Conservation (phyloP, 257 asterid genomes). For the Solanum microdontum region DNA sequence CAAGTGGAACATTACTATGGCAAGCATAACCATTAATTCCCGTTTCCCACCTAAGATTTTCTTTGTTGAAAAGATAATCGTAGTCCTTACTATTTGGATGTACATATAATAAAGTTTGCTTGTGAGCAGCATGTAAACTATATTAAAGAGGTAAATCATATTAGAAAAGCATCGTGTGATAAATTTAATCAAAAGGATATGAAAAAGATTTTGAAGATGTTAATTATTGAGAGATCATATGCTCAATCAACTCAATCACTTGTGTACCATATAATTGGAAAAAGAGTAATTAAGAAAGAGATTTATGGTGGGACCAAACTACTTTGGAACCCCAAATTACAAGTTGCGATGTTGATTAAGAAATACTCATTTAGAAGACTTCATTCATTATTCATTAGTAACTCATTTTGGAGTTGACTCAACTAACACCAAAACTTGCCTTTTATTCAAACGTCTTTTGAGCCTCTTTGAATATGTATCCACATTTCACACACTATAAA, state of each 20-base stretch:
- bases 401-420: slow-evolving; percentile 6
- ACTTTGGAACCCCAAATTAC: slow-evolving; percentile 1
- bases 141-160: background rate
- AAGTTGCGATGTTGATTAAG: slow-evolving; percentile 1
- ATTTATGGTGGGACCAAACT: slow-evolving; percentile 5
- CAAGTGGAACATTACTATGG: background rate
- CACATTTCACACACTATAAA: background rate
- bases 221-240: no score
- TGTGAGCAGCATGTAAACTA: background rate
- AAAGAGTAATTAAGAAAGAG: background rate
- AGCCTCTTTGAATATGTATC: background rate
- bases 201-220: background rate
- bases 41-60: background rate
- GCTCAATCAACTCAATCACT: background rate
- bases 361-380: background rate
- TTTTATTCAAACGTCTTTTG: background rate
- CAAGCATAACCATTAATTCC: background rate
- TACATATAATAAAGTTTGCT: no score
- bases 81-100: no score
- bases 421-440: background rate
- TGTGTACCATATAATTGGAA: background rate
- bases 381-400: background rate
- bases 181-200: no score
- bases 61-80: background rate
- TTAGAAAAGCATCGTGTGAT: no score